Conservation (phyloP, 768 basidiomycete genomes). For the Phaeotremella fagi region DNA sequence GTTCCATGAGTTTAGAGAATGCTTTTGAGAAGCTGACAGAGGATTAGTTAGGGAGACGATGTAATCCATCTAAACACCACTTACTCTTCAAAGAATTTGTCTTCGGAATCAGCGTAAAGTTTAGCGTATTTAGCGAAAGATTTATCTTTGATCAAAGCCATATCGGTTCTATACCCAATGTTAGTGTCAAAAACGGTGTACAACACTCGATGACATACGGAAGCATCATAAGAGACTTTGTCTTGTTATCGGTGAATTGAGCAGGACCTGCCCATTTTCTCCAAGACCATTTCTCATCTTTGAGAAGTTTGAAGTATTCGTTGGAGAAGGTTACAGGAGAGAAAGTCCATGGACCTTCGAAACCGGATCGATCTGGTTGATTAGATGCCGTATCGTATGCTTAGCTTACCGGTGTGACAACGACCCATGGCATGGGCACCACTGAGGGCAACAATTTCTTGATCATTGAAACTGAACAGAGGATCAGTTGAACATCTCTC, state of each 20-base stretch:
- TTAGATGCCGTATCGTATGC: background rate
- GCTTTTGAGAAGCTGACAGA: constrained; percentile 69
- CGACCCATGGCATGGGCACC: constrained; percentile 95
- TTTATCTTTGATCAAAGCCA: constrained; percentile 83
- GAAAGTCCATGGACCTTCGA: constrained; percentile 61
- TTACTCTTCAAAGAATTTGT: constrained; percentile 90
- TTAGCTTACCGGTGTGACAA: constrained; percentile 69
- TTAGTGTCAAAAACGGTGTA: too few species aligned
- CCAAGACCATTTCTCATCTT: constrained; percentile 86
- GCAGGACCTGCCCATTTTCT: constrained; percentile 88
- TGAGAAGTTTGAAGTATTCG: constrained; percentile 59
- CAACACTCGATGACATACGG: constrained; percentile 75
- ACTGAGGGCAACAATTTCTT: constrained; percentile 90
- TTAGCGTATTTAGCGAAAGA: constrained; percentile 82
- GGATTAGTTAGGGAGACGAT: background rate
- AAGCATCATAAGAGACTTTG: constrained; percentile 87
- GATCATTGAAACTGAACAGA: constrained; percentile 71
- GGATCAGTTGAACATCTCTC: constrained; percentile 3
- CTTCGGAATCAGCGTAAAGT: constrained; percentile 77
- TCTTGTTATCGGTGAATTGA: constrained; percentile 89
- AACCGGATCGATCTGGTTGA: constrained; percentile 46
- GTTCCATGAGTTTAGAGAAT: constrained; percentile 76
- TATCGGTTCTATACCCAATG: constrained; percentile 73
- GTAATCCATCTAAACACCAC: constrained; percentile 40
- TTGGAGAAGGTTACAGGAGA: constrained; percentile 56